Base-by-base conservation (phyloP, 257 asterid species). In the Lycium barbarum region DNA sequence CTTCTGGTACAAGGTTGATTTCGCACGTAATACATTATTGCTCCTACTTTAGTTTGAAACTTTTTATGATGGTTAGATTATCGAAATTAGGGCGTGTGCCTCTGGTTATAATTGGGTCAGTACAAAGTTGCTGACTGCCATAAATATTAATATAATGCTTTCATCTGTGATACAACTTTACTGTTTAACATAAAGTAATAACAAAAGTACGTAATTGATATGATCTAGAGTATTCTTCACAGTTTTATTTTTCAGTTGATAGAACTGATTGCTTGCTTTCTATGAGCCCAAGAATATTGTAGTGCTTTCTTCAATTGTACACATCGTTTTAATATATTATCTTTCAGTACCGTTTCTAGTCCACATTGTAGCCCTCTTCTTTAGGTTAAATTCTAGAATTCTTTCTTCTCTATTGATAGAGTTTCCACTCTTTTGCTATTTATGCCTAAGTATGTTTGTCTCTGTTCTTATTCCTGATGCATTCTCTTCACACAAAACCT, bases 401-500 rank as follows among this genome's bases (percentile, higher is more conserved):
- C 40, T n/a, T 73, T 73, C 59, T 47, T 73, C 80, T 73, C 59
- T 47, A 2, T 6, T 12, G 9, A n/a, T 73, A 20, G n/a, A n/a
- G 58, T 72, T 72, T 45, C 80, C 10, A 18, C 80, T 43, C 5
- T 45, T 72, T 45, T 43, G 58, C 80, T 72, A n/a, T 11, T 49
- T 45, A 45, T 72, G 80, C 57, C 38, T 47, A 72, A 17, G 59
- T 20, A 45, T 45, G 13, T 2, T n/a, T 72, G 80, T 45, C 80
- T 72, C 76, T 15, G 12, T 20, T 73, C 47, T 5, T 73, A 45
- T 47, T 45, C 9, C 80, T 45, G 61, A 22, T 22, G 35, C 13
- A 47, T 73, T 73, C 40, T 73, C 81, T 47, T 73, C 61, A 47
- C 55, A 73, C 13, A 73, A 72, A 73, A 73, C 80, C 80, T 11